Evolutionary conservation across 495 filamentous ascomycete species (phyloP), one percentile per base, ranked within the genome.

Genomic region (Annulohypoxylon bovei): DNA sequence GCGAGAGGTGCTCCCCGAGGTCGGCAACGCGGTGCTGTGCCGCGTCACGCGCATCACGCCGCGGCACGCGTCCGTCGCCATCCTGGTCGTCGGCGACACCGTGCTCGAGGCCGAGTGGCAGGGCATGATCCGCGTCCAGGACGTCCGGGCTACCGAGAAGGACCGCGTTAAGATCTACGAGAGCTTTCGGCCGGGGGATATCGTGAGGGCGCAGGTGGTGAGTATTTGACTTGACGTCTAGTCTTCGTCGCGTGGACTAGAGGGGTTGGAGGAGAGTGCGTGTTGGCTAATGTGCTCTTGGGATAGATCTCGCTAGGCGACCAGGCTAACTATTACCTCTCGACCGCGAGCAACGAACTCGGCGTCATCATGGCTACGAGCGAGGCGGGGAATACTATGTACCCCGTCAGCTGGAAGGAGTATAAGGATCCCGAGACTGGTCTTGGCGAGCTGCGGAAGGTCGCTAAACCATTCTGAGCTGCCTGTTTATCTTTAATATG

Each of bases 311-410:
- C 91, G 7, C 80, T 98, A 2, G 95, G 95, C 20, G 95, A 99
- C 80, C 93, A 97, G 80, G 88, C 89, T 46, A 96, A 92, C 73
- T 98, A 97, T 78, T 99, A 98, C 79, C 82, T 97, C 14, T 90
- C 88, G 33, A 99, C 95, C 6, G 93, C 93, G 54, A 86, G 86
- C 65, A 98, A 99, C 80, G 91, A 96, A 78, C 83, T 97, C 37
- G 95, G 95, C 20, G 95, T 99, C 47, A 90, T 99, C 20, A 93
- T 98, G 91, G 95, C 95, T 22, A 89, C 86, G 72, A 97, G 93
- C 74, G 94, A 96, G 77, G 87, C 86, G 2, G 95, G 94, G 0
- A 94, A 95, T 77, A 86, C 88, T 77, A 95, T 98, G 91, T 90
- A 90, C 72, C 95, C 95, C 11, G 86, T 96, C 27, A 96, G 89